Conservation (phyloP, 2,329 filamentous ascomycete genomes). For the Venturia asperata region DNA sequence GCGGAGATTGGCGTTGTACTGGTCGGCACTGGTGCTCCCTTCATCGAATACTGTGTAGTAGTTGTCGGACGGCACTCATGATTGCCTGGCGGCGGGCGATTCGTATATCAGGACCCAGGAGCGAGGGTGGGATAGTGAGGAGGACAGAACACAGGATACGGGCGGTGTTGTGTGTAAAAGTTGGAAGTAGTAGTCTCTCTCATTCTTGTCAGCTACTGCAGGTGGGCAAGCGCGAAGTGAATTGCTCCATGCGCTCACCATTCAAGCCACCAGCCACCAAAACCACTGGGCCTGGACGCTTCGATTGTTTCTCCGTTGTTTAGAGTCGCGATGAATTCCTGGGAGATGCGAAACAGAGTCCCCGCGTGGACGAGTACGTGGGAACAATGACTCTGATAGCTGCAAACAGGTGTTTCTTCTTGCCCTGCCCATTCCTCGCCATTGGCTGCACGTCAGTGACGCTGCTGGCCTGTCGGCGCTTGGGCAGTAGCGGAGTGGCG, state of each 20-base stretch:
- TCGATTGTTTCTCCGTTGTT: slow-evolving; percentile 7
- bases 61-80: background rate
- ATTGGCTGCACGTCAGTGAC: background rate
- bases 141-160: background rate
- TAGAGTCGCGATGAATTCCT: background rate
- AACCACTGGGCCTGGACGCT: background rate
- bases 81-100: background rate
- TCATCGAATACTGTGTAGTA: background rate
- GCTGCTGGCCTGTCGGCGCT: background rate
- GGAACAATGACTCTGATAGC: background rate
- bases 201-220: too few species aligned
- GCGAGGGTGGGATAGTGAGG: background rate
- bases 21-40: background rate
- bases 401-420: background rate
- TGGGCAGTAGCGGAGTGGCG: background rate
- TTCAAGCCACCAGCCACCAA: background rate
- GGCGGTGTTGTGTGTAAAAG: background rate
- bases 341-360: background rate
- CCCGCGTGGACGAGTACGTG: background rate
- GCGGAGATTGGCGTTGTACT: slow-evolving; percentile 6
- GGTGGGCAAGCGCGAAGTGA: background rate
- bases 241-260: background rate
- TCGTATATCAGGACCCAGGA: background rate
- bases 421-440: background rate
- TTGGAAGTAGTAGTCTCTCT: background rate